Evolutionary conservation across 352 stramenopile species (phyloP).

Genomic region (Phytophthora kernoviae): DNA sequence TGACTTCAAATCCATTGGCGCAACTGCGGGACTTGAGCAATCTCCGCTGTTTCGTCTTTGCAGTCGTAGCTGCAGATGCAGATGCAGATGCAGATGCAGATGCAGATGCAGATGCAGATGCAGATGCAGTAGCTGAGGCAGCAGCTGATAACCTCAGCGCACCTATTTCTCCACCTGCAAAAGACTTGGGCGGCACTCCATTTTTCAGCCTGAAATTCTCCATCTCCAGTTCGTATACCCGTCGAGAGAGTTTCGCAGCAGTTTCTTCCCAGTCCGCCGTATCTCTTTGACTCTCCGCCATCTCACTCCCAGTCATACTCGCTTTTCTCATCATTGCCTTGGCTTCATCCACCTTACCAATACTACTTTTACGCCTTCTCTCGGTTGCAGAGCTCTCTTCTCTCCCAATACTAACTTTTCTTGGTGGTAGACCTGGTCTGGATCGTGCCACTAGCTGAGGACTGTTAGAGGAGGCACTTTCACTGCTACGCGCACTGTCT

Average conservation of each 20-base stretch:
- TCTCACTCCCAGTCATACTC: conserved; percentile 7
- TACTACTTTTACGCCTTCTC: conserved; percentile 14
- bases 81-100: conserved; percentile 12
- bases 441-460: conserved; percentile 6
- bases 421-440: conserved; percentile 13
- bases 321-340: conserved; percentile 1
- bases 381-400: conserved; percentile 16
- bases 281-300: conserved; percentile 8
- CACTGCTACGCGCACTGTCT: conserved; percentile 5
- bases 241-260: conserved; percentile 52
- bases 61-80: conserved; percentile 3
- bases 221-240: conserved; percentile 68
- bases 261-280: conserved; percentile 60
- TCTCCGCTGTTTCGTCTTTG: conserved; percentile 13
- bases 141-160: conserved; percentile 6
- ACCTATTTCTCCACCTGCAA: conserved; percentile 44
- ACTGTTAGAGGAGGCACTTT: conserved; percentile 22
- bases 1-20: conserved; percentile 54
- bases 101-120: conserved; percentile 1
- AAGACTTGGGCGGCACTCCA: conserved; percentile 36
- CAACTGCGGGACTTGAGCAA: conserved; percentile 71
- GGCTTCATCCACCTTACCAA: conserved; percentile 3
- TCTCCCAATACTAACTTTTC: conserved; percentile 10
- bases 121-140: conserved; percentile 13
- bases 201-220: conserved; percentile 69